Conservation (phyloP, 495 filamentous ascomycete species). For the Penicillium nucicola region DNA sequence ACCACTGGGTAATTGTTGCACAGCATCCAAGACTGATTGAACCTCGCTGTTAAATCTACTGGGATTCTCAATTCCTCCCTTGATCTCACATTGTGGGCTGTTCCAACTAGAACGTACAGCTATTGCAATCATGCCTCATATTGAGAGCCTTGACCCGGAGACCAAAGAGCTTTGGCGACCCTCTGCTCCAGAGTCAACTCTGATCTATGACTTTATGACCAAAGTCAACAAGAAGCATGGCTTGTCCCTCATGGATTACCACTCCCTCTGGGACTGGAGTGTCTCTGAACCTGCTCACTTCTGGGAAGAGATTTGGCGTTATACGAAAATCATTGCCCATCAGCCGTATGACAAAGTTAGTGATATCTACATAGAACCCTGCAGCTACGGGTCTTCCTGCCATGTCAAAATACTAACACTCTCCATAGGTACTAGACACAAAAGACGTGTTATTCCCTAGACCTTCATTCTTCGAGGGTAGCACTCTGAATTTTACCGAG, state of each 20-base stretch:
- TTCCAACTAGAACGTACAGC: not conserved
- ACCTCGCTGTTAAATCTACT: not conserved
- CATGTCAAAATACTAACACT: not conserved
- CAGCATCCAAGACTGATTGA: not conserved
- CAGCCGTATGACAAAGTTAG: constrained; percentile 57
- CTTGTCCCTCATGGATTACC: constrained; percentile 61
- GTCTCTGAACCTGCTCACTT: constrained; percentile 70
- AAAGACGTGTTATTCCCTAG: constrained; percentile 74
- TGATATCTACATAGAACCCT: not conserved
- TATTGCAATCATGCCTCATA: constrained; percentile 20
- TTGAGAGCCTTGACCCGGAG: constrained; percentile 18
- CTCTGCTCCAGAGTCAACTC: constrained; percentile 60
- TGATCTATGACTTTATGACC: constrained; percentile 68
- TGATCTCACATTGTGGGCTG: too few species aligned
- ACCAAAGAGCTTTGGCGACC: constrained; percentile 67
- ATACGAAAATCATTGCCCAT: constrained; percentile 70
- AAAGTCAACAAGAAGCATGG: constrained; percentile 65
- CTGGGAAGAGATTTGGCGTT: constrained; percentile 86
- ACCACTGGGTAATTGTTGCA: not conserved
- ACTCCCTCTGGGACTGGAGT: constrained; percentile 79
- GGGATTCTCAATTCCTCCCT: too few species aligned
- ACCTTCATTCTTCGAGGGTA: constrained; percentile 76
- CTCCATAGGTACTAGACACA: constrained; percentile 62
- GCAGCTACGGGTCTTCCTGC: not conserved
- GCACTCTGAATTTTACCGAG: constrained; percentile 84